These are phyloP conservation scores for Mortierella sp. DNA, from an alignment of 371 early-diverging fungal species.

Conservation along the genomic window DNA sequence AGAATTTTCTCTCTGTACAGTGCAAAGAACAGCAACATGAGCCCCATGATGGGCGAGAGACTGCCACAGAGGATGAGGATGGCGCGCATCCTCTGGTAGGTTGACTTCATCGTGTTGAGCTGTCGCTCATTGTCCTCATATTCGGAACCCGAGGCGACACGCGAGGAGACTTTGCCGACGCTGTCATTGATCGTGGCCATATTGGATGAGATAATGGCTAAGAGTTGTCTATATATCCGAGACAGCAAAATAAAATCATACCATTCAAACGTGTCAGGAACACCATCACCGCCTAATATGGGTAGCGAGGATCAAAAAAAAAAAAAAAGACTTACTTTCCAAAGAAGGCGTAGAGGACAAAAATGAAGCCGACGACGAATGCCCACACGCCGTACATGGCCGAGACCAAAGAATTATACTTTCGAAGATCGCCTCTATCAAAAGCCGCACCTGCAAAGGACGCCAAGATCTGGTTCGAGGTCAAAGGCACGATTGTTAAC, in stretches of 20 bases:
- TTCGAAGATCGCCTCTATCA: slow-evolving; percentile 23
- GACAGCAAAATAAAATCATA: slow-evolving; percentile 12
- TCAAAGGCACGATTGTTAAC: slow-evolving; percentile 35
- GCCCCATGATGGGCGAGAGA: slow-evolving; percentile 45
- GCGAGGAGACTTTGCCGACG: slow-evolving; percentile 46
- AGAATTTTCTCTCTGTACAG: slow-evolving; percentile 41
- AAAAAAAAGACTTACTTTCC: slow-evolving; percentile 30
- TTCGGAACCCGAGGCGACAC: slow-evolving; percentile 39
- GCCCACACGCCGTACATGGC: slow-evolving; percentile 24
- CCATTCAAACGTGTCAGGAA: too few relatives aligned
- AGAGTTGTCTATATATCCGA: slow-evolving; percentile 35
- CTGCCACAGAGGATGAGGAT: slow-evolving; percentile 51
- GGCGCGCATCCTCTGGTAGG: slow-evolving; percentile 51
- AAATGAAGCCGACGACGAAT: slow-evolving; percentile 8
- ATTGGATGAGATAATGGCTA: slow-evolving; percentile 52
- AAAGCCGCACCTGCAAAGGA: slow-evolving; percentile 42
- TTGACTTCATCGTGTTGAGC: slow-evolving; percentile 51
- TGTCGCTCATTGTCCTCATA: slow-evolving; percentile 53
- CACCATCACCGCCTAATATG: too few relatives aligned
- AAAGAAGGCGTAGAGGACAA: slow-evolving; percentile 26
- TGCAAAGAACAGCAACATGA: slow-evolving; percentile 54
- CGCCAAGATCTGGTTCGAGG: slow-evolving; percentile 47
- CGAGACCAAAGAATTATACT: slow-evolving; percentile 10
- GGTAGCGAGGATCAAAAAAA: slow-evolving; percentile 5
- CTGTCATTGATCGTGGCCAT: slow-evolving; percentile 52